phyloP scores from a whole-genome alignment of 2,329 filamentous ascomycete genomes.

The Sporothrix dimorphospora region DNA sequence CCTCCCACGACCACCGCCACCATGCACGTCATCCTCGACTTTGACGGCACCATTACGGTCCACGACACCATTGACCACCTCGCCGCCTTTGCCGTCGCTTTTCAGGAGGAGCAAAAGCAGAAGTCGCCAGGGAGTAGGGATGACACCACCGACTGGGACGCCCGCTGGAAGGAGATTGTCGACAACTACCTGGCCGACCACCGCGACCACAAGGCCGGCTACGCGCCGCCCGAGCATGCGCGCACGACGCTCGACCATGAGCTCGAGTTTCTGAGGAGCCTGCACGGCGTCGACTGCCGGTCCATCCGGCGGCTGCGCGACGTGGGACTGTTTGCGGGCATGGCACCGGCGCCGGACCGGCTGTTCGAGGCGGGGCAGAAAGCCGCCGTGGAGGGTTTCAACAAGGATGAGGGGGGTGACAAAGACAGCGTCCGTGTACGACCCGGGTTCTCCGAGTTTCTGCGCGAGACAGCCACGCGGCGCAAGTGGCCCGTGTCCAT shows the following conservation, averaged over 20 bases:
- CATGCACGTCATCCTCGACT: constrained; percentile 58
- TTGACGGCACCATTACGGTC: constrained; percentile 62
- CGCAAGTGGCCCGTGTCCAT: constrained; percentile 48
- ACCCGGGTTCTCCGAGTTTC: constrained; percentile 34
- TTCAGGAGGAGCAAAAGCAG: constrained; percentile 35
- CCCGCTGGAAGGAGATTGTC: constrained; percentile 52
- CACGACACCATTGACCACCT: constrained; percentile 57
- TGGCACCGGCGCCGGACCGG: constrained; percentile 38
- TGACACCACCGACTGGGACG: constrained; percentile 37
- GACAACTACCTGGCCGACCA: constrained; percentile 52
- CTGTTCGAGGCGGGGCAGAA: constrained; percentile 45
- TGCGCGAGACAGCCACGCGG: constrained; percentile 35
- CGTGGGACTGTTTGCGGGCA: constrained; percentile 50
- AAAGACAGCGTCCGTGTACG: constrained; percentile 16
- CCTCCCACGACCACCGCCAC: neutral
- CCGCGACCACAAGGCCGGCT: constrained; percentile 37
- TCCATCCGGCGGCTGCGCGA: constrained; percentile 51
- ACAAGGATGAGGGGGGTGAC: neutral
- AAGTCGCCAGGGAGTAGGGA: constrained; percentile 16
- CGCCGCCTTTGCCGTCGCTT: constrained; percentile 48
- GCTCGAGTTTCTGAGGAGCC: constrained; percentile 48
- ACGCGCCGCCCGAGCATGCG: constrained; percentile 40
- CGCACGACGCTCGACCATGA: constrained; percentile 47
- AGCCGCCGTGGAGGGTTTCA: constrained; percentile 39
- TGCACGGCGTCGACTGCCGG: constrained; percentile 49